A percentile compares a stretch with the other conserved stretches of the same genome.
Evolutionary conservation across 768 basidiomycete genomes (phyloP).

Genomic region (Hygrophorus russula): DNA sequence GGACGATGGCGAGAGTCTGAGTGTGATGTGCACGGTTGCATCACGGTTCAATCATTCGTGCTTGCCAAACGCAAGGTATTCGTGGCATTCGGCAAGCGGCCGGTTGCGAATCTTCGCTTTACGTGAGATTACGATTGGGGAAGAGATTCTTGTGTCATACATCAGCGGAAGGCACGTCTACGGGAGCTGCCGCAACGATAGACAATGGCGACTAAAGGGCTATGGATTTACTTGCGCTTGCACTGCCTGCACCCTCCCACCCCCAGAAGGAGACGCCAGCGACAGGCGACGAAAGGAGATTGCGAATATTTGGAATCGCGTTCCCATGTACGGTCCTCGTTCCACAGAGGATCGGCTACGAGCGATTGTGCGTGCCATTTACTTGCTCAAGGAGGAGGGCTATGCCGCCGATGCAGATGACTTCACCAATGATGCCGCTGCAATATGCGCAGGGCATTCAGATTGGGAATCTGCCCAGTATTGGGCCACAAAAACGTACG

Average conservation of each 20-base stretch:
- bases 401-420: conserved; percentile 13
- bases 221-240: conserved; percentile 12
- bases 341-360: background rate
- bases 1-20: background rate
- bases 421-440: conserved; percentile 12
- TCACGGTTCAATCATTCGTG: conserved; percentile 3
- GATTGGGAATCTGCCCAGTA: conserved; percentile 16
- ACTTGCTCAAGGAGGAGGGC: conserved; percentile 11
- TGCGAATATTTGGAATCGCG: conserved; percentile 7
- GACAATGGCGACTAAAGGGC: conserved; percentile 4
- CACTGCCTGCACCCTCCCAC: conserved; percentile 8
- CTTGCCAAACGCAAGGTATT: conserved; percentile 13
- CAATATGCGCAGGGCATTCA: conserved; percentile 11
- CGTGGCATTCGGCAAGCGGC: conserved; percentile 10
- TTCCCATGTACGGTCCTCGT: background rate
- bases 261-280: conserved; percentile 6
- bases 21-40: background rate
- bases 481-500: conserved; percentile 12
- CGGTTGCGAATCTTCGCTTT: conserved; percentile 11
- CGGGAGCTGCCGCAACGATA: conserved; percentile 10
- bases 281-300: conserved; percentile 11
- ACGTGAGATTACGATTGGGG: conserved; percentile 7
- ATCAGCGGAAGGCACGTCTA: conserved; percentile 10
- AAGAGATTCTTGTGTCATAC: conserved; percentile 15
- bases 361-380: conserved; percentile 2